Conservation (phyloP, 768 basidiomycete species). For the Boletus barrowsii region DNA sequence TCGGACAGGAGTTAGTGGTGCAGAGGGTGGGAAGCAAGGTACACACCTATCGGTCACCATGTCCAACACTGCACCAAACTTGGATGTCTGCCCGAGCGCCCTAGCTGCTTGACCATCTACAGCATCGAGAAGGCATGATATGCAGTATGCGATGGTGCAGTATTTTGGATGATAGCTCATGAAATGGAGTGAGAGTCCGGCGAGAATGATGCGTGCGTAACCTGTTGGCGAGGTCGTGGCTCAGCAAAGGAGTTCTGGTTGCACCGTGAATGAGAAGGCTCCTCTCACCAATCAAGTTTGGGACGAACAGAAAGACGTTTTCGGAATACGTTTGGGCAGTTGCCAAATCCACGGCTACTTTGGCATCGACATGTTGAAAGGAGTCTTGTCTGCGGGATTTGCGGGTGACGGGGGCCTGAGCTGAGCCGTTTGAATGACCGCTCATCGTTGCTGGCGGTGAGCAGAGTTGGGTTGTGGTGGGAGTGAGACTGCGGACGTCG, state of each 20-base stretch:
- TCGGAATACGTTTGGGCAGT: conserved; percentile 86
- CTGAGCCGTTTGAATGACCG: conserved; percentile 24
- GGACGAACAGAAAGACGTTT: conserved; percentile 96
- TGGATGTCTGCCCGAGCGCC: conserved; percentile 83
- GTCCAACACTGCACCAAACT: conserved; percentile 96
- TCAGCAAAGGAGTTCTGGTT: neutral
- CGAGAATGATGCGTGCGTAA: conserved; percentile 87
- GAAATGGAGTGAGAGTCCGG: conserved; percentile 81
- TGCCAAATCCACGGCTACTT: conserved; percentile 82
- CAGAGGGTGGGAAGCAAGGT: too few species aligned
- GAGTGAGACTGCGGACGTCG: neutral
- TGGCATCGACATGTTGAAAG: conserved; percentile 75
- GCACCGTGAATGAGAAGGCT: neutral
- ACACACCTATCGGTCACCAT: conserved; percentile 98
- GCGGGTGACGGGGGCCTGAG: conserved; percentile 29
- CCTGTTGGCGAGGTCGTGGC: conserved; percentile 43
- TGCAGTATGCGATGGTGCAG: conserved; percentile 83
- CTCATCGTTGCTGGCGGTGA: conserved; percentile 21
- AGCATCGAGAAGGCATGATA: conserved; percentile 93
- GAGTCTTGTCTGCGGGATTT: conserved; percentile 47
- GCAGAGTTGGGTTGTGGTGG: neutral
- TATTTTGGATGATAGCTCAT: conserved; percentile 96
- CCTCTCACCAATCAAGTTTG: conserved; percentile 87
- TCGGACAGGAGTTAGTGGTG: neutral
- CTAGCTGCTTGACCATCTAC: conserved; percentile 93